A percentile compares a stretch with the other conserved stretches of the same genome.
phyloP scores from a whole-genome alignment of 2,329 filamentous ascomycete genomes.

The Aspergillus hiratsukae region DNA sequence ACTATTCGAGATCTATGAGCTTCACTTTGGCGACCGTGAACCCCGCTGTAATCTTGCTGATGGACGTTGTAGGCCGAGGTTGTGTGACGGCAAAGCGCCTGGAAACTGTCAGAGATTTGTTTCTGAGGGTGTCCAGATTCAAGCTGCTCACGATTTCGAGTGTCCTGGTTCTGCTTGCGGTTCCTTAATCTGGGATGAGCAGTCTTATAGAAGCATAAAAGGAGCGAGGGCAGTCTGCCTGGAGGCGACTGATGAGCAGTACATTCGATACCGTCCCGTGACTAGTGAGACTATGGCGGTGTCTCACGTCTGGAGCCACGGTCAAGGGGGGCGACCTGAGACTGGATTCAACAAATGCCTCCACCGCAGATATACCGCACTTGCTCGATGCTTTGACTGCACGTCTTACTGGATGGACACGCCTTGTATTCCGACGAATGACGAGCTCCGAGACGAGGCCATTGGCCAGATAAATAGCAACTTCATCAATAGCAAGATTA shows the following conservation, averaged over 20 bases:
- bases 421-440: constrained; percentile 22
- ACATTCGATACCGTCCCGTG: constrained; percentile 8
- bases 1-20: constrained; percentile 7
- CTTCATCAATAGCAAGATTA: constrained; percentile 16
- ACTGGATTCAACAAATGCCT: constrained; percentile 21
- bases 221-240: constrained; percentile 10
- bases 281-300: constrained; percentile 14
- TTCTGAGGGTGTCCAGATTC: constrained; percentile 9
- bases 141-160: constrained; percentile 11
- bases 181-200: constrained; percentile 11
- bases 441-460: constrained; percentile 18
- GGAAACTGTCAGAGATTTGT: constrained; percentile 15
- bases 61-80: neutral
- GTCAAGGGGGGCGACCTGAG: constrained; percentile 21
- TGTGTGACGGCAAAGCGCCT: constrained; percentile 13
- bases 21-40: constrained; percentile 6
- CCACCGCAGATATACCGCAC: constrained; percentile 16
- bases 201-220: constrained; percentile 9
- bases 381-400: constrained; percentile 17
- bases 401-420: constrained; percentile 30
- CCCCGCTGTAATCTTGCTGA: constrained; percentile 10
- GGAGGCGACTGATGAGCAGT: neutral
- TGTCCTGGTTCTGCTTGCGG: constrained; percentile 8
- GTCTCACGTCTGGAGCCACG: constrained; percentile 24
- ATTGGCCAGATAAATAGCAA: constrained; percentile 21